These are phyloP conservation scores for Grammothele lineata DNA, from an alignment of 768 basidiomycete genomes.

Conservation along the genomic window DNA sequence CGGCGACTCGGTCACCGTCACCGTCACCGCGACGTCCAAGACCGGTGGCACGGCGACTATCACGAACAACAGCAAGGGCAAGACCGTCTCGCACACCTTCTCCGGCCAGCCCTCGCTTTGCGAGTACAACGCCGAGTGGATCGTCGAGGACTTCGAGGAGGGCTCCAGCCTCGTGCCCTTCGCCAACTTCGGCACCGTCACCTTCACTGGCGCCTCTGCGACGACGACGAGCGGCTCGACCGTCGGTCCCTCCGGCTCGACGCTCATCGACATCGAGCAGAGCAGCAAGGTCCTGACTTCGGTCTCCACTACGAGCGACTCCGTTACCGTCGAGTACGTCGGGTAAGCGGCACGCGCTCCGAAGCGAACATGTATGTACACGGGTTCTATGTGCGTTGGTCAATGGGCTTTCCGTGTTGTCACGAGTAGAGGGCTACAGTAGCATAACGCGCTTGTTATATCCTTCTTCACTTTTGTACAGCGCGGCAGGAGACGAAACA, in stretches of 20 bases:
- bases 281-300: conserved; percentile 27
- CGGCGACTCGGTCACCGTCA: conserved; percentile 27
- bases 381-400: no score
- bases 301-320: conserved; percentile 18
- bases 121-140: conserved; percentile 35
- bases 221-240: conserved; percentile 22
- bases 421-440: no score
- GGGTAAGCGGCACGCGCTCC: no score
- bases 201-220: conserved; percentile 30
- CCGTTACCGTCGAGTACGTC: conserved; percentile 26
- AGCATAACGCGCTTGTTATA: no score
- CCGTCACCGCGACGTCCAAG: conserved; percentile 25
- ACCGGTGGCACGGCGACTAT: conserved; percentile 25
- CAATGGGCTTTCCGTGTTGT: no score
- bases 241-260: conserved; percentile 25
- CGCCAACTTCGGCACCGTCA: conserved; percentile 35
- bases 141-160: conserved; percentile 31
- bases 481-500: no score
- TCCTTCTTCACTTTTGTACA: no score
- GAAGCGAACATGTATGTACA: no score
- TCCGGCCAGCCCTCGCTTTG: conserved; percentile 27
- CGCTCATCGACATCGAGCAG: conserved; percentile 34
- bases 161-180: conserved; percentile 27
- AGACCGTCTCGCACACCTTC: conserved; percentile 28
- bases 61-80: conserved; percentile 24